Conservation (phyloP, 1,284 basidiomycete genomes). For the Mycena citricolor region DNA sequence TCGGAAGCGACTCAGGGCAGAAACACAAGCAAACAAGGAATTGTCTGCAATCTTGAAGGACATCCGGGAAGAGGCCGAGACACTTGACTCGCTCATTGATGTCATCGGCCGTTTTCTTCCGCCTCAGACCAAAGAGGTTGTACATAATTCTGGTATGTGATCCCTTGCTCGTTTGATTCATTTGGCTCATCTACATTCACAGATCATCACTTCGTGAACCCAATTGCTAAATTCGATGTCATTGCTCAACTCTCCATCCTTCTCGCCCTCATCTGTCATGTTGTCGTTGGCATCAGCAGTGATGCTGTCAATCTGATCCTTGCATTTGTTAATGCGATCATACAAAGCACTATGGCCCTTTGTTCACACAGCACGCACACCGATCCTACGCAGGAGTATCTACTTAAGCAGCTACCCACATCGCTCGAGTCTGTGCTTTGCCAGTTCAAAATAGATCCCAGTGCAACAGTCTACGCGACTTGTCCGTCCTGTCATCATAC, state of each 20-base stretch:
- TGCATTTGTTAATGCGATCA: conserved; percentile 1
- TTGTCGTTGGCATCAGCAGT: conserved; percentile 8
- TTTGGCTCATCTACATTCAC: background rate
- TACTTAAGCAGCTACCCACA: conserved; percentile 17
- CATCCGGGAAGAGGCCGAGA: background rate
- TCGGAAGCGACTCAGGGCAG: background rate
- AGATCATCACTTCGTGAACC: conserved; percentile 7
- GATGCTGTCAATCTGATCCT: conserved; percentile 9
- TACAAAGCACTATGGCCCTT: conserved; percentile 8
- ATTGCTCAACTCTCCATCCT: conserved; percentile 8
- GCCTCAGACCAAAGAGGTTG: conserved; percentile 1
- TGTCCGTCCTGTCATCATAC: conserved; percentile 16
- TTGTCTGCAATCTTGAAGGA: background rate
- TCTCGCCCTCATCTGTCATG: conserved; percentile 13
- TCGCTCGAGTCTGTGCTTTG: conserved; percentile 15
- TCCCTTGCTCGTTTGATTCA: background rate
- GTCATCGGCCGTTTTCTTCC: background rate
- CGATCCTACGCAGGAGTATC: conserved; percentile 3
- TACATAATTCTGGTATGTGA: conserved; percentile 5
- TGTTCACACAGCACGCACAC: background rate
- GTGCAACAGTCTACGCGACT: conserved; percentile 16
- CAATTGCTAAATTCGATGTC: conserved; percentile 6
- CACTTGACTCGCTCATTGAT: background rate
- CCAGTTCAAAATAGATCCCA: conserved; percentile 17
- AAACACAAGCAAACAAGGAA: background rate